These are phyloP conservation scores for Hanseniaspora thailandica DNA, from an alignment of 805 yeast genomes.

Conservation along the genomic window DNA sequence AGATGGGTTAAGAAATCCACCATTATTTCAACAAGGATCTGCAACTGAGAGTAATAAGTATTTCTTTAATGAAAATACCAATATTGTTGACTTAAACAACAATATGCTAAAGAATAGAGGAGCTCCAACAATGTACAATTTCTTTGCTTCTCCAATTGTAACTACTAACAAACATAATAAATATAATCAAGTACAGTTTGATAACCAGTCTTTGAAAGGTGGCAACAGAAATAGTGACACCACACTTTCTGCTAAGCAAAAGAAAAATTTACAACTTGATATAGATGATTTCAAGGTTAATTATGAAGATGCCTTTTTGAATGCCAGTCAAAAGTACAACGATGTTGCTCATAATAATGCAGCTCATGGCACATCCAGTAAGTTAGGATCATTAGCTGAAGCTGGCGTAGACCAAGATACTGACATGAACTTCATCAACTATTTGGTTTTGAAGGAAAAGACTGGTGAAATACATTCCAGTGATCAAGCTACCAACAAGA, in stretches of 20 bases:
- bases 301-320: conserved; percentile 4
- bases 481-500: background rate
- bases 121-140: background rate
- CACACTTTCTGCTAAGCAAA: background rate
- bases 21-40: background rate
- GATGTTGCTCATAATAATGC: background rate
- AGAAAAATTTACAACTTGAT: background rate
- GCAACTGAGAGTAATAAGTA: background rate
- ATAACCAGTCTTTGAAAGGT: background rate
- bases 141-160: background rate
- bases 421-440: background rate
- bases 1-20: background rate
- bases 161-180: background rate
- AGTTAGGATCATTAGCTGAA: background rate
- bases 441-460: conserved; percentile 2
- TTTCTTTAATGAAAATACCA: background rate
- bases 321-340: background rate
- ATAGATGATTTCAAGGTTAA: background rate
- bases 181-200: background rate
- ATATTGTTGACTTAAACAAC: background rate
- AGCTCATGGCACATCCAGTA: background rate
- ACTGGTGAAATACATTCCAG: background rate
- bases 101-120: background rate
- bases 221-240: background rate
- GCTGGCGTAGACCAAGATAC: background rate